phyloP scores from a whole-genome alignment of 2,329 filamentous ascomycete species.

The Hypoxylon sp. region DNA sequence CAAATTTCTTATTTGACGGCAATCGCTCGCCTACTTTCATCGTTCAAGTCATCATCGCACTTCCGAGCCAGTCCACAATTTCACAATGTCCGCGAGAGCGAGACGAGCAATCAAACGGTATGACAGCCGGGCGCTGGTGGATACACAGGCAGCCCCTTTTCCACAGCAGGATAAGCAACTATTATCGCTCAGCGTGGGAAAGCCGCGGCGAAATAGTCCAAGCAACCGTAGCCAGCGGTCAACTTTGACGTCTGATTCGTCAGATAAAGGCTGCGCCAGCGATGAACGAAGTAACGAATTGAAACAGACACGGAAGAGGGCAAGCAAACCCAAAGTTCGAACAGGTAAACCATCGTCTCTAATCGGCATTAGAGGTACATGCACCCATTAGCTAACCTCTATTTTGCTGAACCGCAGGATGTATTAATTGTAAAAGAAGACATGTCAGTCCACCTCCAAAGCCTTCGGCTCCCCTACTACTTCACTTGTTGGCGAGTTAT shows the following conservation, averaged over 20 bases:
- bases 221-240: conserved; percentile 37
- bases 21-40: conserved; percentile 24
- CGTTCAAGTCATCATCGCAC: conserved; percentile 19
- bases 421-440: conserved; percentile 48
- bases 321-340: conserved; percentile 48
- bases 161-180: conserved; percentile 17
- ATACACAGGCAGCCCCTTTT: conserved; percentile 8
- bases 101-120: conserved; percentile 14
- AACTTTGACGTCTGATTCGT: conserved; percentile 37
- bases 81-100: conserved; percentile 1
- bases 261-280: conserved; percentile 33
- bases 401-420: conserved; percentile 29
- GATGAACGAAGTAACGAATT: conserved; percentile 27
- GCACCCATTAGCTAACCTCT: conserved; percentile 24
- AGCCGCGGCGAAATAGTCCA: conserved; percentile 36
- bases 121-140: not conserved
- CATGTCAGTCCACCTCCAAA: conserved; percentile 41
- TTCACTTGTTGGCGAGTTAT: not conserved
- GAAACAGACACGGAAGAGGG: conserved; percentile 43
- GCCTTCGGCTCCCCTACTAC: not conserved
- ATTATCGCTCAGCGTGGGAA: conserved; percentile 28
- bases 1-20: conserved; percentile 26
- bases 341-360: conserved; percentile 41
- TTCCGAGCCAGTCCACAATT: conserved; percentile 12
- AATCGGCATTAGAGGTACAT: conserved; percentile 18